phyloP scores from a whole-genome alignment of 768 basidiomycete genomes.

The Boletus tylopilopsis region DNA sequence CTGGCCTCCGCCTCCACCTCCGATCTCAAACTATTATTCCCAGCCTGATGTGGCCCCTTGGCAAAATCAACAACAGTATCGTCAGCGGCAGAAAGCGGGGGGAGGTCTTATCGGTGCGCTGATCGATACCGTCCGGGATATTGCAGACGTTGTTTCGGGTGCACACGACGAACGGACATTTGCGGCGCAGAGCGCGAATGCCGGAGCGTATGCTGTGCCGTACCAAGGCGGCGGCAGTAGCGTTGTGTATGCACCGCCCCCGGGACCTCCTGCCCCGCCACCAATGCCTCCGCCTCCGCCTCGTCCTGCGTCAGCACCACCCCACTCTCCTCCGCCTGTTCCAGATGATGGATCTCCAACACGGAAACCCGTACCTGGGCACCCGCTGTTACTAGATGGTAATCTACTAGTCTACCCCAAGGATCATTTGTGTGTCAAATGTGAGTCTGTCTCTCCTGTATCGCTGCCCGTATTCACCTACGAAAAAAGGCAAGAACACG shows the following conservation, averaged over 20 bases:
- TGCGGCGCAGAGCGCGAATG: slow-evolving; percentile 13
- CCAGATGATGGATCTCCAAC: slow-evolving; percentile 64
- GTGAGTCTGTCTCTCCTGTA: slow-evolving; percentile 34
- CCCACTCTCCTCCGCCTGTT: slow-evolving; percentile 6
- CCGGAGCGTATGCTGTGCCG: slow-evolving; percentile 19
- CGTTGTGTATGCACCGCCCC: slow-evolving; percentile 14
- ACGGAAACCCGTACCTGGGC: slow-evolving; percentile 56
- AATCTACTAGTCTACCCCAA: slow-evolving; percentile 66
- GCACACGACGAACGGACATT: slow-evolving; percentile 17
- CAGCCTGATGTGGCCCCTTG: slow-evolving; percentile 20
- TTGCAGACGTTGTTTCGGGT: slow-evolving; percentile 28
- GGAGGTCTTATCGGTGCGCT: slow-evolving; percentile 28
- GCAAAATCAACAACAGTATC: slow-evolving; percentile 19
- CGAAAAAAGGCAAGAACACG: slow-evolving; percentile 56
- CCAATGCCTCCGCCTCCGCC: slow-evolving; percentile 1
- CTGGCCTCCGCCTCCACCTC: no score
- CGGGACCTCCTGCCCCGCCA: not conserved
- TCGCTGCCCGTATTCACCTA: not conserved
- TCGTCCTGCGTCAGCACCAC: slow-evolving; percentile 15
- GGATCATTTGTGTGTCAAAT: slow-evolving; percentile 63
- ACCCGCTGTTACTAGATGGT: slow-evolving; percentile 59
- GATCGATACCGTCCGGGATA: slow-evolving; percentile 26
- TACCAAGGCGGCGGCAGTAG: no score
- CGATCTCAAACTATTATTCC: slow-evolving; percentile 1
- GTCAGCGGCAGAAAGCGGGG: slow-evolving; percentile 11